These are phyloP conservation scores for Exophiala oligosperma DNA, from an alignment of 2,329 filamentous ascomycete species.

Conservation along the genomic window DNA sequence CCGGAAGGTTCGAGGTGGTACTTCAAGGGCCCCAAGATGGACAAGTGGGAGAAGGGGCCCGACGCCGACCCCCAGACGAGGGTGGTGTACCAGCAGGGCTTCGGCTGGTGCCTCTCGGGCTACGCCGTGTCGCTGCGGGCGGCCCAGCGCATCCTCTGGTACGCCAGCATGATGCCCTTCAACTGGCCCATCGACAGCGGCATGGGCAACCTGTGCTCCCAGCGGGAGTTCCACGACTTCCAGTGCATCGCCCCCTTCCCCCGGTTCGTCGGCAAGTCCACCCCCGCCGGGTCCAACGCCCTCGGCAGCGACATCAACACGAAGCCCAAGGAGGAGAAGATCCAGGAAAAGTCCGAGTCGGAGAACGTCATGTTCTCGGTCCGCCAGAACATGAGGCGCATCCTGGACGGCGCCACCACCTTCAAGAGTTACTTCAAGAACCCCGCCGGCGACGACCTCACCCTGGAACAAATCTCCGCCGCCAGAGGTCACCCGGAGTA, in stretches of 20 bases:
- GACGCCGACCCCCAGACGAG: not conserved
- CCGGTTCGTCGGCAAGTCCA: slow-evolving; percentile 49
- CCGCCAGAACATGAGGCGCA: not conserved
- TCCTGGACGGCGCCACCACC: not conserved
- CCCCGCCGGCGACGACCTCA: not conserved
- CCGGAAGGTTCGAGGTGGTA: slow-evolving; percentile 13
- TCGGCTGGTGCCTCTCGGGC: slow-evolving; percentile 4
- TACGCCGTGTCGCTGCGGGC: slow-evolving; percentile 11
- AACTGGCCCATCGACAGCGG: slow-evolving; percentile 2
- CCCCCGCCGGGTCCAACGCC: slow-evolving; percentile 36
- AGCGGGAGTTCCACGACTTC: slow-evolving; percentile 23
- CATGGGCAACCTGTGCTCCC: not conserved
- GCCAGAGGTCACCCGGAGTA: not conserved
- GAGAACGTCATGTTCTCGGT: slow-evolving; percentile 15
- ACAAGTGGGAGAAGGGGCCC: slow-evolving; percentile 1
- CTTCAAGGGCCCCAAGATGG: not conserved
- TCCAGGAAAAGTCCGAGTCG: not conserved
- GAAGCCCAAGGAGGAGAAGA: not conserved
- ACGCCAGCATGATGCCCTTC: slow-evolving; percentile 1
- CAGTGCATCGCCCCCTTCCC: slow-evolving; percentile 46
- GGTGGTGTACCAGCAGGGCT: not conserved
- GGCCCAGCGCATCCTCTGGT: slow-evolving; percentile 4
- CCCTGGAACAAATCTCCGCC: not conserved
- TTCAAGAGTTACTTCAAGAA: not conserved
- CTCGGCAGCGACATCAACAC: not conserved